Evolutionary conservation across 202 grass and related monocot genomes (phyloP), one percentile per base, ranked within the genome.

Genomic region (Hordeum pubiflorum): DNA sequence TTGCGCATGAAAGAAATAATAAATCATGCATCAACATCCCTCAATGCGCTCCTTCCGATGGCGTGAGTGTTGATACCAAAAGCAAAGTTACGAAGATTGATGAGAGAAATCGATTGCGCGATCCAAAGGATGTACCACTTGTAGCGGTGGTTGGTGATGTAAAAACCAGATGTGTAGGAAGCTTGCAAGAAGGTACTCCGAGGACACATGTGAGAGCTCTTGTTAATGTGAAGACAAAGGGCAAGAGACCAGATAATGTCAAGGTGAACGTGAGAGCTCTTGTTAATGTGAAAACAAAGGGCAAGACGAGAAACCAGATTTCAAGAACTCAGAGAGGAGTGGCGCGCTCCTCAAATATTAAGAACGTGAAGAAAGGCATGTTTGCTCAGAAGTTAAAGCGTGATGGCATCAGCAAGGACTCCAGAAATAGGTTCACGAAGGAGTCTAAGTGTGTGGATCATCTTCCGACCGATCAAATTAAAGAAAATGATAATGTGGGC

Each of bases 61-160:
- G 85, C 14, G n/a, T 33, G 48, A 77, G 73, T 40, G 21, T 73
- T 6, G 78, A 79, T 75, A 80, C 74, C 39, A 90, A 75, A 37
- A 76, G 71, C 62, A 93, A 81, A 82, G 80, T 95, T 10, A 89
- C 59, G 74, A 93, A 74, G 78, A 75, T 86, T 62, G 78, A 76
- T 6, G 75, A 36, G 60, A 86, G 65, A 46, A 18, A 34, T 21
- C 58, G 18, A 41, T 12, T 9, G 5, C 6, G 9, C 41, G 79
- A 89, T 58, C 37, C 15, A 61, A 68, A 82, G 40, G 38, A 21
- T 39, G 24, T 43, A 43, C 50, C 59, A 56, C 13, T 17, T 69
- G 38, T 6, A 60, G 10, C 21, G 13, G 54, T 9, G 29, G 59
- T 9, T 60, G 67, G 23, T 59, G 66, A 74, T 13, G 75, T 55